A percentile compares a stretch with the other conserved stretches of the same genome.
phyloP scores from a whole-genome alignment of 176 grass and related monocot genomes.

The Tuctoria greenei region DNA sequence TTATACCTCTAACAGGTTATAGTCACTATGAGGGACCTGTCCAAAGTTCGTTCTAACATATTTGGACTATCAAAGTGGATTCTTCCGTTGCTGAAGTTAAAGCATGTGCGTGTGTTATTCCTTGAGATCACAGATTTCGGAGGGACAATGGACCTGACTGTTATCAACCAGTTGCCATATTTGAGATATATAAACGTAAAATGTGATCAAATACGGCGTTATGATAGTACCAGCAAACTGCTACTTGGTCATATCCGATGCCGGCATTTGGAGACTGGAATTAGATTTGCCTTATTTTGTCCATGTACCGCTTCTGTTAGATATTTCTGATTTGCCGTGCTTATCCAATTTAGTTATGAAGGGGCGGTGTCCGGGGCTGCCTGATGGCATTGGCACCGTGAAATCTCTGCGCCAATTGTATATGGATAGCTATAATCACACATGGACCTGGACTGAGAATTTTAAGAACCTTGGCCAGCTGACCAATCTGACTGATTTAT shows the following conservation, averaged over 20 bases:
- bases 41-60: not conserved
- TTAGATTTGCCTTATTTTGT: fast-evolving
- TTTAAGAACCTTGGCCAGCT: not conserved
- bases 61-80: not conserved
- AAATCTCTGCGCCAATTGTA: not conserved
- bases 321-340: not conserved
- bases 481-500: not conserved
- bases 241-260: not conserved
- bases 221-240: not conserved
- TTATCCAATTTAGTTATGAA: not conserved
- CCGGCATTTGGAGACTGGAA: not conserved
- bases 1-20: too few relatives aligned
- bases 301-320: not conserved
- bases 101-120: not conserved
- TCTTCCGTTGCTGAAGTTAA: not conserved
- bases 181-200: not conserved
- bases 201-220: too few relatives aligned
- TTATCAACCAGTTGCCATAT: not conserved
- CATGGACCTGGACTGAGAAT: too few relatives aligned
- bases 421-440: too few relatives aligned
- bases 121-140: not conserved
- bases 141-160: not conserved
- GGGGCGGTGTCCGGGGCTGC: not conserved
- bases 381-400: not conserved
- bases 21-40: not conserved